A percentile compares a stretch with the other conserved stretches of the same genome.
These are phyloP conservation scores for Marasmius tenuissimus DNA, from an alignment of 1,284 basidiomycete genomes.

Conservation along the genomic window DNA sequence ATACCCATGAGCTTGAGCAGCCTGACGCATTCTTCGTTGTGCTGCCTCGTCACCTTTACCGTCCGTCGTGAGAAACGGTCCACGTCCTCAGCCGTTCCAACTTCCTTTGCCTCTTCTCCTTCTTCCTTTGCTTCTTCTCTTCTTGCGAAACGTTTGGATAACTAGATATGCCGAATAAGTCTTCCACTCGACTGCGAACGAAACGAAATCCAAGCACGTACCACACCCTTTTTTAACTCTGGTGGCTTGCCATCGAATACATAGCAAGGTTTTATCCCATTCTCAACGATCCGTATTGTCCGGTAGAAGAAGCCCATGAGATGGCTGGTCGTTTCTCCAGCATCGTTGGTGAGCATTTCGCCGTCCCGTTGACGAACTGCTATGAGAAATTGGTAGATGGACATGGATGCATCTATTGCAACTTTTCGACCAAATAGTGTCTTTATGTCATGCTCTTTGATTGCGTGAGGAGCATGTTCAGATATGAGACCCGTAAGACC, in stretches of 20 bases:
- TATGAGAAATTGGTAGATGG: slow-evolving; percentile 95
- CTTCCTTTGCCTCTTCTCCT: slow-evolving; percentile 95
- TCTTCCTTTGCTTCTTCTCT: slow-evolving; percentile 94
- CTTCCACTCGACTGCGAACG: background rate
- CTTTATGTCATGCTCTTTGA: slow-evolving; percentile 95
- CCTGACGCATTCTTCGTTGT: slow-evolving; percentile 94
- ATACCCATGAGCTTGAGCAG: slow-evolving; percentile 96
- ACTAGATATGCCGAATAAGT: slow-evolving; percentile 42
- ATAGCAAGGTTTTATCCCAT: slow-evolving; percentile 97
- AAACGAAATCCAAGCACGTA: slow-evolving; percentile 44
- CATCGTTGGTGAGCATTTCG: slow-evolving; percentile 95
- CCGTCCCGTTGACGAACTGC: slow-evolving; percentile 96
- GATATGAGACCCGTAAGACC: slow-evolving; percentile 89
- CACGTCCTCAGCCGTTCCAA: slow-evolving; percentile 89
- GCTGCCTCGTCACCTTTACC: slow-evolving; percentile 93
- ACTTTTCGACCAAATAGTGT: slow-evolving; percentile 97
- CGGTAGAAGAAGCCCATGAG: slow-evolving; percentile 99
- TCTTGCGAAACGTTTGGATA: slow-evolving; percentile 89
- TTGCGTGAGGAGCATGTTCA: slow-evolving; percentile 86
- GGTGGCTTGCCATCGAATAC: slow-evolving; percentile 99
- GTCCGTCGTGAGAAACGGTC: slow-evolving; percentile 90
- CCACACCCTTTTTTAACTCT: slow-evolving; percentile 94
- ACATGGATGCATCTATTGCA: slow-evolving; percentile 98
- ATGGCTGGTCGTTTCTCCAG: slow-evolving; percentile 96
- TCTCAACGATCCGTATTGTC: slow-evolving; percentile 97